These are phyloP conservation scores for Malassezia cuniculi DNA, from an alignment of 1,284 basidiomycete genomes.

Conservation along the genomic window DNA sequence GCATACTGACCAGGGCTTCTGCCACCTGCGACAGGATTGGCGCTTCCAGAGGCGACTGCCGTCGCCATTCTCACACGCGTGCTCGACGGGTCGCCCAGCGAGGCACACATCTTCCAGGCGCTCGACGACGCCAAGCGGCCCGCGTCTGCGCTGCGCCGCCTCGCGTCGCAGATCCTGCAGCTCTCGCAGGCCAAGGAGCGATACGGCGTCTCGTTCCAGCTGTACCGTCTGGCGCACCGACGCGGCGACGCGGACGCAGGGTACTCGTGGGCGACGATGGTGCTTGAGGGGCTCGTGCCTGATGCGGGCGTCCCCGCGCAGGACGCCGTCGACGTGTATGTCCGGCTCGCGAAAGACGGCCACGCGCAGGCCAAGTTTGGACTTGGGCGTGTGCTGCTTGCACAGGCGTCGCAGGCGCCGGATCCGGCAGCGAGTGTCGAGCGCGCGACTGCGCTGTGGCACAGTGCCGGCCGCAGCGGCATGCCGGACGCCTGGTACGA, in stretches of 20 bases:
- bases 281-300: constrained; percentile 21
- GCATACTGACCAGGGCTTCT: no score
- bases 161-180: constrained; percentile 8
- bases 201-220: neutral
- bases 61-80: no score
- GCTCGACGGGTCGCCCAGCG: no score
- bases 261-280: constrained; percentile 33
- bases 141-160: constrained; percentile 1
- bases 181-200: neutral
- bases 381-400: constrained; percentile 22
- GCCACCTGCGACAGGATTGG: no score
- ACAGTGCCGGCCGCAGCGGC: constrained; percentile 23
- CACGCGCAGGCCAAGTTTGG: constrained; percentile 24
- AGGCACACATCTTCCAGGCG: constrained; percentile 4
- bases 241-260: constrained; percentile 25
- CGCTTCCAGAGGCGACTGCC: no score
- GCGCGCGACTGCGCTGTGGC: constrained; percentile 20
- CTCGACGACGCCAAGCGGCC: neutral
- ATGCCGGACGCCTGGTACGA: constrained; percentile 35
- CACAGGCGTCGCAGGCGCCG: constrained; percentile 13
- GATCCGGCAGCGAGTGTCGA: constrained; percentile 13
- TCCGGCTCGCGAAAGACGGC: constrained; percentile 21
- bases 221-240: constrained; percentile 7
- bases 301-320: constrained; percentile 12
- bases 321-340: constrained; percentile 20